These are phyloP conservation scores for Collybia sordida DNA, from an alignment of 768 basidiomycete genomes.

Conservation along the genomic window DNA sequence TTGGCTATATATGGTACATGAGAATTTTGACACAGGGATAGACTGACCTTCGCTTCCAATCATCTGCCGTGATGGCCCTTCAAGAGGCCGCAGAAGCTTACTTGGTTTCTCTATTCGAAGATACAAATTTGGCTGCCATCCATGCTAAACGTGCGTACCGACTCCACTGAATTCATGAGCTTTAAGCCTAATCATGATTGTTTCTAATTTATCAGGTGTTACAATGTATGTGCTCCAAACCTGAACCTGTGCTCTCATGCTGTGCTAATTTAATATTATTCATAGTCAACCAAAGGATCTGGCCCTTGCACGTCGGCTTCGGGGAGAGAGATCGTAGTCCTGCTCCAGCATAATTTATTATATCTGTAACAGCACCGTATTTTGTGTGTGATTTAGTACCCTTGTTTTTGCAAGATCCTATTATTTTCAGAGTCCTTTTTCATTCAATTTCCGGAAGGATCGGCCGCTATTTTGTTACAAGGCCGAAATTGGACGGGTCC, in stretches of 20 bases:
- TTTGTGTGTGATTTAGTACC: constrained; percentile 8
- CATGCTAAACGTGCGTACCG: constrained; percentile 68
- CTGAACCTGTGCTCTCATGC: background rate
- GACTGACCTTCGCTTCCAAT: constrained; percentile 87
- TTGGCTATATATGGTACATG: background rate
- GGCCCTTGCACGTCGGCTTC: constrained; percentile 20
- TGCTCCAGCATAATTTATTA: constrained; percentile 5
- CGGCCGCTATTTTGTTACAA: too few relatives aligned
- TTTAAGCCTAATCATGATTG: background rate
- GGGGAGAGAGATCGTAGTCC: constrained; percentile 18
- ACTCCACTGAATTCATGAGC: too few relatives aligned
- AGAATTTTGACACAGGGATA: constrained; percentile 17
- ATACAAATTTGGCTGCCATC: constrained; percentile 81
- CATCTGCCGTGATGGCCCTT: constrained; percentile 82
- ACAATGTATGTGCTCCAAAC: constrained; percentile 16
- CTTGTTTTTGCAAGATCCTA: too few relatives aligned
- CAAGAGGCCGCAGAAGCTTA: constrained; percentile 86
- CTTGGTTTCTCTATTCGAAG: constrained; percentile 75
- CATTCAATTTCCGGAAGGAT: too few relatives aligned
- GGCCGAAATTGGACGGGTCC: too few relatives aligned
- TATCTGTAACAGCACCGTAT: constrained; percentile 5
- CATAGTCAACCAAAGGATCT: constrained; percentile 20
- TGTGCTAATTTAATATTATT: constrained; percentile 3
- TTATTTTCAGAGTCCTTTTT: too few relatives aligned
- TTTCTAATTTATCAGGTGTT: constrained; percentile 12